Evolutionary conservation across 1,139 yeast species (phyloP).

Genomic region (Kodamaea plutei): DNA sequence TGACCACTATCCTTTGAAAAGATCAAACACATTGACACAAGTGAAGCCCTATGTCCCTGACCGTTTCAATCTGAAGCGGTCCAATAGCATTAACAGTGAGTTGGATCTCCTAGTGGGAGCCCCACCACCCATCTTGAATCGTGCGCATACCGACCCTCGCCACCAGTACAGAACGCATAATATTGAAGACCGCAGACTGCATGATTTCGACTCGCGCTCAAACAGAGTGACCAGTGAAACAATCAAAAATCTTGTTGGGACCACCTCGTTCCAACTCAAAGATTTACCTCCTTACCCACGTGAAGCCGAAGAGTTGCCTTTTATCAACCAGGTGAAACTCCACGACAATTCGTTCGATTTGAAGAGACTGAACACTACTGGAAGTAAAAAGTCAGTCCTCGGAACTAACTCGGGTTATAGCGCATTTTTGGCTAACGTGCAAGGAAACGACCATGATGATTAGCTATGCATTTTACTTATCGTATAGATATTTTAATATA

Average conservation of each 20-base stretch:
- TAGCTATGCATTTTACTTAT: too few species aligned
- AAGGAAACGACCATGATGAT: conserved; percentile 10
- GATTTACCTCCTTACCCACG: conserved; percentile 16
- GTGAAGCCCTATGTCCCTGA: background rate
- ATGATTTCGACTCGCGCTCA: background rate
- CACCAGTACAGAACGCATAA: background rate
- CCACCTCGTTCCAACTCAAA: conserved; percentile 9
- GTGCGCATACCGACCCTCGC: conserved; percentile 13
- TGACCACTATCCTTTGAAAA: background rate
- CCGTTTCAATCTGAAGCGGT: background rate
- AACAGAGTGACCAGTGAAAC: conserved; percentile 1
- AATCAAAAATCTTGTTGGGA: background rate
- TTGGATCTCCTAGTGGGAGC: conserved; percentile 1
- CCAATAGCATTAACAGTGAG: background rate
- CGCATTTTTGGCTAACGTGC: conserved; percentile 34
- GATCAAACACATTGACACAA: background rate
- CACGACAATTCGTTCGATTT: conserved; percentile 9
- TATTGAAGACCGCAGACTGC: background rate
- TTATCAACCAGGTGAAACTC: conserved; percentile 35
- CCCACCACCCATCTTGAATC: conserved; percentile 12
- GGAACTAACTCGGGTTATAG: conserved; percentile 41
- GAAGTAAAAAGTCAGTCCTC: conserved; percentile 35
- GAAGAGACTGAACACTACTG: conserved; percentile 28
- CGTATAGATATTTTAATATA: too few species aligned
- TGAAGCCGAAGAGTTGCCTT: conserved; percentile 33